phyloP scores from a whole-genome alignment of 2,329 filamentous ascomycete species.

The Penicillium oxalicum region DNA sequence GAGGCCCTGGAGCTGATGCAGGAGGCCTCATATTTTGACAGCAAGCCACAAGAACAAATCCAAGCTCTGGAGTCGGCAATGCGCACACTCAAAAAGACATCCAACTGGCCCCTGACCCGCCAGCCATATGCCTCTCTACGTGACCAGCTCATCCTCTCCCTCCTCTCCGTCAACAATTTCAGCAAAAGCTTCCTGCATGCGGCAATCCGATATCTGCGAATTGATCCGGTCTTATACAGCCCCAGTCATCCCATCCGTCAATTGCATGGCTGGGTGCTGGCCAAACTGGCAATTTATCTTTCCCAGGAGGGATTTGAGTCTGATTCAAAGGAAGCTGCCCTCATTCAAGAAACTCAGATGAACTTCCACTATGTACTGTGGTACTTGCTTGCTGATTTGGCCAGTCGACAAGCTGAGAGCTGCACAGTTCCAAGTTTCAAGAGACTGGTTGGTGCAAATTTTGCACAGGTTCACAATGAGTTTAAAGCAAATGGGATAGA shows the following conservation, averaged over 20 bases:
- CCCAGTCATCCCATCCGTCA: conserved; percentile 51
- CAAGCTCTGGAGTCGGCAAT: conserved; percentile 37
- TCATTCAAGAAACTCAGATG: conserved; percentile 20
- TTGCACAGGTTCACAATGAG: conserved; percentile 24
- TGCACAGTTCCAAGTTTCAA: conserved; percentile 29
- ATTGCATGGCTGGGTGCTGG: conserved; percentile 39
- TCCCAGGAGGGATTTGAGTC: conserved; percentile 20
- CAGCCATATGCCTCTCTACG: conserved; percentile 53
- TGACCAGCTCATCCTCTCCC: conserved; percentile 47
- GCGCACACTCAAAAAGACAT: conserved; percentile 33
- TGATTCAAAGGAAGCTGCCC: conserved; percentile 12
- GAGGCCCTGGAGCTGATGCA: conserved; percentile 24
- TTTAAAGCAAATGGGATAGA: conserved; percentile 24
- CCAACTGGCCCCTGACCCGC: conserved; percentile 44
- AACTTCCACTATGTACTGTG: conserved; percentile 32
- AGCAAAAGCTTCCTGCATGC: conserved; percentile 47
- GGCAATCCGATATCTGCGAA: conserved; percentile 46
- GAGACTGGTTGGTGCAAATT: conserved; percentile 20
- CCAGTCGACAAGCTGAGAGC: conserved; percentile 18
- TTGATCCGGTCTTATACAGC: conserved; percentile 49
- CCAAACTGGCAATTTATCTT: conserved; percentile 25
- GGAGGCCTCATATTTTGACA: conserved; percentile 10
- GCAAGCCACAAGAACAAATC: conserved; percentile 26
- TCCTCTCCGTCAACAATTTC: conserved; percentile 41
- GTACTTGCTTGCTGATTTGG: conserved; percentile 28